Conservation (phyloP, 2,329 filamentous ascomycete genomes). For the Pleoardoris graminearum region DNA sequence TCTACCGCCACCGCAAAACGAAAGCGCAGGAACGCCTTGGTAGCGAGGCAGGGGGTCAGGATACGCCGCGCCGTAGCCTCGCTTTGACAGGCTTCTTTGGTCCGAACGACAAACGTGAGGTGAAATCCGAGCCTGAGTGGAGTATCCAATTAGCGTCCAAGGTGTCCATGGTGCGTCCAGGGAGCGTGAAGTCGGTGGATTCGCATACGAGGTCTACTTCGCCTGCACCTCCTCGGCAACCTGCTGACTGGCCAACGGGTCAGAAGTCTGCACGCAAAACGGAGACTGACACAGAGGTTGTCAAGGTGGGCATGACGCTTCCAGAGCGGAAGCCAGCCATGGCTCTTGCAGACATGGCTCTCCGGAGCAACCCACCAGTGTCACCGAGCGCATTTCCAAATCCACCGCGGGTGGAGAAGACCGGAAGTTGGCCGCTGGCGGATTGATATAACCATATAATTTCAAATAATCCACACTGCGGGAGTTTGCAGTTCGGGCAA, state of each 20-base stretch:
- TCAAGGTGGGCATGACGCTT: conserved; percentile 19
- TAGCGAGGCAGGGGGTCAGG: background rate
- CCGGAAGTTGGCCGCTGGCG: conserved; percentile 20
- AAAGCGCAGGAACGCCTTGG: background rate
- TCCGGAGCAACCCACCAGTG: conserved; percentile 17
- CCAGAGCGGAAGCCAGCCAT: conserved; percentile 9
- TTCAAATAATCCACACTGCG: too few species aligned
- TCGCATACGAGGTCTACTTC: background rate
- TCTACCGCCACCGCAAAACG: conserved; percentile 19
- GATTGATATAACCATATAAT: too few species aligned
- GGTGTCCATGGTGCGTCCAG: conserved; percentile 22
- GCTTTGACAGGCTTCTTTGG: conserved; percentile 11
- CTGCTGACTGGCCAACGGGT: background rate
- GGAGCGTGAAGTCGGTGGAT: conserved; percentile 11
- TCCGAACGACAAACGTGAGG: background rate
- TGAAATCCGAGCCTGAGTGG: conserved; percentile 20
- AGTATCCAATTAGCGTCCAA: conserved; percentile 25
- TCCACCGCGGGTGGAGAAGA: conserved; percentile 12
- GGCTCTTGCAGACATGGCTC: conserved; percentile 2
- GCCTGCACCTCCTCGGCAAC: background rate
- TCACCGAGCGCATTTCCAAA: conserved; percentile 12
- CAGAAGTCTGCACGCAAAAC: background rate
- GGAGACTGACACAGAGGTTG: background rate
- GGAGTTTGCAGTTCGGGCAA: too few species aligned
- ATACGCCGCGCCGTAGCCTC: background rate